Base-by-base conservation (phyloP, 2,329 filamentous ascomycete species). In the Trichoderma atroviride region DNA sequence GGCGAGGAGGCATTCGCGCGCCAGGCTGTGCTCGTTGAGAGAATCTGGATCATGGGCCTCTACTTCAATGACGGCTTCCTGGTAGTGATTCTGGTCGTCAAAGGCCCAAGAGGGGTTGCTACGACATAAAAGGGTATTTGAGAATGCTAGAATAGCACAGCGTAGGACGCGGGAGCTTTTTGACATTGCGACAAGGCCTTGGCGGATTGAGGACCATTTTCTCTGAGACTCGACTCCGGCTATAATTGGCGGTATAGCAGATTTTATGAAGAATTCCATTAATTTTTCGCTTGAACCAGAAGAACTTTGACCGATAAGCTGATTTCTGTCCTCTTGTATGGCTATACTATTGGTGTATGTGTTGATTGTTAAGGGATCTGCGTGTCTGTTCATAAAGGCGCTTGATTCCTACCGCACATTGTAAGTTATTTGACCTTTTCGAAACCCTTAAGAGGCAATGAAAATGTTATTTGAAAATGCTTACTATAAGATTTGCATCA, bases 141-240 rank as follows among this genome's bases (percentile, higher is more conserved):
- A 84, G 74, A 87, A 87, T 6, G 85, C 83, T 70, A 86, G 77
- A 27, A 86, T 83, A 7, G 85, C 83, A 72, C 80, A 79, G 19
- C 77, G 77, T 5, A 87, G 82, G 78, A 87, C 82, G 3, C 78
- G 73, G 0, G 84, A 86, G 10, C 80, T 76, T 22, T 77, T 77
- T 4, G 84, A 81, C 81, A 86, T 85, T 2, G 81, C 78, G 1
- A 83, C 78, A 22, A 87, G 80, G 35, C 83, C 78, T 57, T 84
- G 82, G 5, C 85, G 79, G 72, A 85, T 84, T 0, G 81, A 78
- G 2, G 82, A 77, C 85, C 85, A 87, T 63, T 82, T 84, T 71
- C 83, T 83, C 66, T 84, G 82, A 7, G 83, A 84, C 72, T 87
- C 86, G 0, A 87, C 82, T 59, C 86, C 83, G 22, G 83, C 82